Conservation (phyloP, 176 grass and related monocot genomes). For the Avena eriantha region DNA sequence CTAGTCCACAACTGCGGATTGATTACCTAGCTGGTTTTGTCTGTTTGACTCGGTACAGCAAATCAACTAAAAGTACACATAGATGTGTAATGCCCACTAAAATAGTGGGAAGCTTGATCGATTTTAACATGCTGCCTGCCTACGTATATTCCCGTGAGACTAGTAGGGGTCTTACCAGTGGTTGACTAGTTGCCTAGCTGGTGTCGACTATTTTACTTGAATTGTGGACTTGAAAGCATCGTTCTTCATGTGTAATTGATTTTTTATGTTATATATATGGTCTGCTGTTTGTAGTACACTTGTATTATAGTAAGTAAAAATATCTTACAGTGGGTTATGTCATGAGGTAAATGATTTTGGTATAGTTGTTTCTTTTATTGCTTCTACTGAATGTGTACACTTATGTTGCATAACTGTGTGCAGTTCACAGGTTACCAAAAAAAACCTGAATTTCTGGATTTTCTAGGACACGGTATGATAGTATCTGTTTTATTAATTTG, state of each 20-base stretch:
- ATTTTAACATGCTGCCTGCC: not conserved
- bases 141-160: not conserved
- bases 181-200: not conserved
- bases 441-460: not conserved
- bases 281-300: not conserved
- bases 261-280: not conserved
- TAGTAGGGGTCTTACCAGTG: not conserved
- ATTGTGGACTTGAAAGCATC: not conserved
- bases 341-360: not conserved
- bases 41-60: not conserved
- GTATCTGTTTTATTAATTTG: not conserved
- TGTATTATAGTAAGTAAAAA: not conserved
- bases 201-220: not conserved
- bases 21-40: not conserved
- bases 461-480: not conserved
- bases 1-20: not conserved
- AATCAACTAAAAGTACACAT: not conserved
- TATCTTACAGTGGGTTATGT: conserved; percentile 3
- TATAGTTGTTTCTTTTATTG: conserved; percentile 10
- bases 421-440: not conserved
- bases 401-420: conserved; percentile 1
- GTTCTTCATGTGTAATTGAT: not conserved
- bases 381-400: not conserved
- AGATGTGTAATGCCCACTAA: not conserved
- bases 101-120: too few relatives aligned